These are phyloP conservation scores for Pythium scleroteichum DNA, from an alignment of 352 stramenopile species.

Conservation along the genomic window DNA sequence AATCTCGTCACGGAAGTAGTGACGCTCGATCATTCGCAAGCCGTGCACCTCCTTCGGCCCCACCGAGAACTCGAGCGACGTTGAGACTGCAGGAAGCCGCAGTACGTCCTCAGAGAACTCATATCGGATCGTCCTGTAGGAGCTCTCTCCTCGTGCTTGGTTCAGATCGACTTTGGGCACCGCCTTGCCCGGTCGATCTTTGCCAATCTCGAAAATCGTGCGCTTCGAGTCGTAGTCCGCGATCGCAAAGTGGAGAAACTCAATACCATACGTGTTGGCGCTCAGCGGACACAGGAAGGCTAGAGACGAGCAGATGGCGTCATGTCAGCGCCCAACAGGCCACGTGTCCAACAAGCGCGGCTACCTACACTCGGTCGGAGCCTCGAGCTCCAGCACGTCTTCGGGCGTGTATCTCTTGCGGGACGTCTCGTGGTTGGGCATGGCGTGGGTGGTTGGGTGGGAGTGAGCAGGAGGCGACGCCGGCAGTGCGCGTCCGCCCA, in stretches of 20 bases:
- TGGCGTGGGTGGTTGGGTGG: background rate
- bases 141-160: conserved; percentile 87
- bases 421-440: conserved; percentile 42
- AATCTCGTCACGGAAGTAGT: conserved; percentile 96
- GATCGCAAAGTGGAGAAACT: conserved; percentile 96
- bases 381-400: conserved; percentile 79
- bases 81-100: conserved; percentile 87
- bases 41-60: conserved; percentile 87
- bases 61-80: conserved; percentile 92
- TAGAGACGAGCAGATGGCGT: conserved; percentile 14
- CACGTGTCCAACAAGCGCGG: background rate
- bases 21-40: conserved; percentile 96
- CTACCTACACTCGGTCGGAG: conserved; percentile 66
- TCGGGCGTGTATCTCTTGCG: conserved; percentile 81
- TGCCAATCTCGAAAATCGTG: conserved; percentile 93
- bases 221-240: conserved; percentile 94
- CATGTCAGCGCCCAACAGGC: no score
- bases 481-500: no score
- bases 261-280: conserved; percentile 94
- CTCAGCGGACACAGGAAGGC: conserved; percentile 93
- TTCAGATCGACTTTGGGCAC: conserved; percentile 83
- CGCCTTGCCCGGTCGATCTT: conserved; percentile 63
- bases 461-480: background rate
- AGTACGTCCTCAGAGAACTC: conserved; percentile 94
- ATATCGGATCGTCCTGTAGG: conserved; percentile 94